Percentiles rank a stretch among this genome's conserved stretches.
phyloP scores from a whole-genome alignment of 371 early-diverging fungal species.

The Umbelopsis sp. region DNA sequence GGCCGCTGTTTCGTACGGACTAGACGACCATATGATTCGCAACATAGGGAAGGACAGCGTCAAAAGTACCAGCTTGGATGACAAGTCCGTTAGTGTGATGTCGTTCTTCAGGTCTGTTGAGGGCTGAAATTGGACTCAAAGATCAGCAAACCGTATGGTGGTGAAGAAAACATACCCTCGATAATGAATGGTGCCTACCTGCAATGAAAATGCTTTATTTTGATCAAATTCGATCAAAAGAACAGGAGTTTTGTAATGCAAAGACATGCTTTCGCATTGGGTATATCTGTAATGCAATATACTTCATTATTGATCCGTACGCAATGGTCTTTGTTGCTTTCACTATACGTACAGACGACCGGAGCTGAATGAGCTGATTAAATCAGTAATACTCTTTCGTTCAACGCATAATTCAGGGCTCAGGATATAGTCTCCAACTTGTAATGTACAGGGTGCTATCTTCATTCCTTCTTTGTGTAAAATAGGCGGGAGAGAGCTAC shows the following conservation, averaged over 20 bases:
- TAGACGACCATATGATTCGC: constrained; percentile 88
- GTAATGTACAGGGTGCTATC: constrained; percentile 84
- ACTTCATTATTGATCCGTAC: background rate
- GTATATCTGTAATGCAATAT: constrained; percentile 59
- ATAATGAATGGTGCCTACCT: constrained; percentile 28
- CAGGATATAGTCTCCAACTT: constrained; percentile 96
- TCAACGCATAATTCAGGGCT: constrained; percentile 91
- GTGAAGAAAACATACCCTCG: background rate
- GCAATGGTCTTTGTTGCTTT: background rate
- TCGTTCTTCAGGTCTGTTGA: constrained; percentile 62
- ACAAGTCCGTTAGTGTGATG: constrained; percentile 60
- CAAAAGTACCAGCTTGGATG: constrained; percentile 81
- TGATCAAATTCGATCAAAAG: constrained; percentile 95
- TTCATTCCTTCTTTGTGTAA: constrained; percentile 81
- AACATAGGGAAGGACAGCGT: constrained; percentile 87
- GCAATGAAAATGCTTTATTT: constrained; percentile 79
- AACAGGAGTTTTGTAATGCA: constrained; percentile 80
- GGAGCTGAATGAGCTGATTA: constrained; percentile 80
- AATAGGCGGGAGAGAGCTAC: constrained; percentile 88
- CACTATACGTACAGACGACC: constrained; percentile 78
- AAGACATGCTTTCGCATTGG: constrained; percentile 91
- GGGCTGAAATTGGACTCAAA: constrained; percentile 26
- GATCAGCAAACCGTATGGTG: no score
- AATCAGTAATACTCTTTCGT: constrained; percentile 92
- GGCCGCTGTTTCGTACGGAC: constrained; percentile 83